Evolutionary conservation across 2,329 filamentous ascomycete genomes (phyloP), one percentile per base, ranked within the genome.

Genomic region (Colletotrichum musae): DNA sequence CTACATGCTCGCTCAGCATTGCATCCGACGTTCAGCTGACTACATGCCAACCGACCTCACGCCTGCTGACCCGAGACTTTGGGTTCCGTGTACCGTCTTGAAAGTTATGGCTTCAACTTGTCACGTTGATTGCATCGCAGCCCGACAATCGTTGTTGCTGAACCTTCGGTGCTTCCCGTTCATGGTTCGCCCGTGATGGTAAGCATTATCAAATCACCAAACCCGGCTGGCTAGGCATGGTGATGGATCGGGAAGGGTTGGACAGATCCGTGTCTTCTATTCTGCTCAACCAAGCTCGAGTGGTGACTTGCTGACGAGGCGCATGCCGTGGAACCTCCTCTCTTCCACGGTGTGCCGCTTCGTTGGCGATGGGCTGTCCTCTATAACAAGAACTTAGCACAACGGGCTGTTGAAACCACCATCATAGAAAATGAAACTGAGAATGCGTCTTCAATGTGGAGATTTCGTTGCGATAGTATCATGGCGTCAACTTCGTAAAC

Each of bases 11-110:
- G 24, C 41, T 54, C 56, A 43, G 56, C 43, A 61, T 60, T 36
- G 45, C 21, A 60, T 60, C 66, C 51, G 57, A 66, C 50, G 32
- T 36, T 43, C 54, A 51, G 62, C 32, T 59, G 50, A 48, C 32
- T 57, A 41, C 51, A 21, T 45, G n/a, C 26, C 28, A 39, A 39
- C 16, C 32, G 7, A 69, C 61, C 50, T 36, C 51, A 18, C 15
- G 18, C 32, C 45, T 41, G 51, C 47, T 61, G 64, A 51, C 13
- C 56, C 26, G 36, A 39, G 26, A 24, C 15, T 6, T 6, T 43
- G 6, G 5, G 56, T 21, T 18, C 39, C 28, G 26, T 15, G 28
- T 24, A 24, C 16, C 52, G 12, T 6, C 28, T 24, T 41, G 12
- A 26, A 9, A 28, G 15, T n/a, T 50, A 6, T 1, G 41, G 21